Evolutionary conservation across 495 filamentous ascomycete genomes (phyloP).

Genomic region (Eremomyces bilateralis): DNA sequence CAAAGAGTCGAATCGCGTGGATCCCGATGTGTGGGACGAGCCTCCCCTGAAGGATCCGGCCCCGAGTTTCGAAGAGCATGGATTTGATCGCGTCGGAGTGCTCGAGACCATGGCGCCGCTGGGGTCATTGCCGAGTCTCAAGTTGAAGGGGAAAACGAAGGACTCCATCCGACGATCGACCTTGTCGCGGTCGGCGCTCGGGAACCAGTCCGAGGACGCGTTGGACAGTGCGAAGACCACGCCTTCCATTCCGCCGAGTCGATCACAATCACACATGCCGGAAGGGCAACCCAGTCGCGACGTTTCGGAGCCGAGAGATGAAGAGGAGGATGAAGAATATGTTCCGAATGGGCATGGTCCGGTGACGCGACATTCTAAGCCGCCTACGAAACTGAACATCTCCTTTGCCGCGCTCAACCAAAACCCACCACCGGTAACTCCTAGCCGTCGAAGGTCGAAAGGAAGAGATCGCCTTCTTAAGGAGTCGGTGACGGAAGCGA

Average conservation of each 20-base stretch:
- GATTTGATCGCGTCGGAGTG: slow-evolving; percentile 37
- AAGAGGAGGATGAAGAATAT: slow-evolving; percentile 20
- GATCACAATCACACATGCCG: slow-evolving; percentile 7
- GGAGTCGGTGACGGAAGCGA: not conserved
- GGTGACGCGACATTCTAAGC: slow-evolving; percentile 6
- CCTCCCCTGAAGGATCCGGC: slow-evolving; percentile 38
- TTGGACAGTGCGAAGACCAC: slow-evolving; percentile 13
- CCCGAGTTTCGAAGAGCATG: slow-evolving; percentile 50
- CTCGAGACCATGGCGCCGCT: slow-evolving; percentile 49
- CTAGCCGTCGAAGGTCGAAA: slow-evolving; percentile 6
- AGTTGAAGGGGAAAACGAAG: slow-evolving; percentile 21
- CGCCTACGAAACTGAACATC: no score
- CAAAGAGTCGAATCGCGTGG: slow-evolving; percentile 15
- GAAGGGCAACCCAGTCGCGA: slow-evolving; percentile 6
- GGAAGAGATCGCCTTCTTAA: not conserved
- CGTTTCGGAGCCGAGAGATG: slow-evolving; percentile 5
- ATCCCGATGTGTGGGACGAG: slow-evolving; percentile 45
- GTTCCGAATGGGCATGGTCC: slow-evolving; percentile 9
- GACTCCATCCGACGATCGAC: slow-evolving; percentile 2
- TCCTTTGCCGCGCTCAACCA: no score
- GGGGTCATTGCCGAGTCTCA: slow-evolving; percentile 35
- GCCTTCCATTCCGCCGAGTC: slow-evolving; percentile 9
- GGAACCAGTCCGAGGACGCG: slow-evolving; percentile 10
- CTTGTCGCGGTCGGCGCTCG: no score
- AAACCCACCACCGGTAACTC: slow-evolving; percentile 3